Evolutionary conservation across 139 green algal genomes (phyloP).

Genomic region (Chlamydomonas schloesseri): DNA sequence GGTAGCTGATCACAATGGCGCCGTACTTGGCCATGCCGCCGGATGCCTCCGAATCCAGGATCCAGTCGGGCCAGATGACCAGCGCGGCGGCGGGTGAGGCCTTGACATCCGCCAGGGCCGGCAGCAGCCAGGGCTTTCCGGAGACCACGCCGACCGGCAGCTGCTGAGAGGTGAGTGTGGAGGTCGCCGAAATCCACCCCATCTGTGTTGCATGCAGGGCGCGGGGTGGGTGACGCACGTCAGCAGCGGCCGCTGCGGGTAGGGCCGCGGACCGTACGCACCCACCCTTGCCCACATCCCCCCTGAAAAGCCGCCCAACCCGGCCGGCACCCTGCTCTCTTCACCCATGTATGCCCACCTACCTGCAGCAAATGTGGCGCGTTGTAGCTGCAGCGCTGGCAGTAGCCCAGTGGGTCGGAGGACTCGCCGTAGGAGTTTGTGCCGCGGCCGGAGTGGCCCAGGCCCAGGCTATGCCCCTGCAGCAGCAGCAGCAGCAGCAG

Average conservation of each 20-base stretch:
- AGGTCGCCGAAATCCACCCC: background rate
- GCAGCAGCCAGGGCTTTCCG: background rate
- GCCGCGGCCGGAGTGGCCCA: background rate
- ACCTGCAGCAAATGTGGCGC: background rate
- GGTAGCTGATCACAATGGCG: background rate
- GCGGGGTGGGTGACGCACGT: too few relatives aligned
- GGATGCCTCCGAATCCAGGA: too few relatives aligned
- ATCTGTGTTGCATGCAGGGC: too few relatives aligned
- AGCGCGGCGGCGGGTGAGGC: background rate
- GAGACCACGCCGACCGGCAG: background rate
- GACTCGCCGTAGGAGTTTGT: background rate
- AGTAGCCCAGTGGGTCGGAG: background rate
- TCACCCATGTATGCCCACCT: background rate
- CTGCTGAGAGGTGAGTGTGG: background rate
- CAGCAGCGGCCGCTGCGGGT: too few relatives aligned
- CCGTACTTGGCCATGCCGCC: background rate
- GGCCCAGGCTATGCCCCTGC: background rate
- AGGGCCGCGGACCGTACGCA: too few relatives aligned
- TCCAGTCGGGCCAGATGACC: background rate
- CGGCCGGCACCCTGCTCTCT: too few relatives aligned
- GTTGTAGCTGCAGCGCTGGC: constrained; percentile 7
- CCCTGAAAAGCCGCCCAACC: too few relatives aligned
- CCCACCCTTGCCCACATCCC: too few relatives aligned
- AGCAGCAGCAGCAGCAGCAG: too few relatives aligned
- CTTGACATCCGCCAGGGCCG: background rate